A percentile compares a stretch with the other conserved stretches of the same genome.
phyloP scores from a whole-genome alignment of 208 protist species.

The Leptomonas pyrrhocoris region DNA sequence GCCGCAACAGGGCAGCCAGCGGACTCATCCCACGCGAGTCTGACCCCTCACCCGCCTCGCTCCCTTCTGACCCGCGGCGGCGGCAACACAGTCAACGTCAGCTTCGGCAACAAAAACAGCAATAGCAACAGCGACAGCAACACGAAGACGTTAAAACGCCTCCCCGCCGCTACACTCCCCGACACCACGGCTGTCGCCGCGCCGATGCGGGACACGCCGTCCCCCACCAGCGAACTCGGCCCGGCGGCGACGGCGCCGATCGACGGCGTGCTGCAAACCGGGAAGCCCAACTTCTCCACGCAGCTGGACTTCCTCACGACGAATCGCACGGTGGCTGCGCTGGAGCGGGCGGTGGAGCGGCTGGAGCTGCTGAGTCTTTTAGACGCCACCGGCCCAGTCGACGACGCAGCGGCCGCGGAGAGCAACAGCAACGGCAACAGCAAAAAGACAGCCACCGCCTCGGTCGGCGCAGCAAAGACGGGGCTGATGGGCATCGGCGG shows the following conservation, averaged over 20 bases:
- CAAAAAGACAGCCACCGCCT: not conserved
- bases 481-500: not conserved
- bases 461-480: not conserved
- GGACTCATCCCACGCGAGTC: not conserved
- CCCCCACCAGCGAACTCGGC: conserved; percentile 7
- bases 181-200: not conserved
- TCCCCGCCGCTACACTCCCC: not conserved
- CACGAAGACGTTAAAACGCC: not conserved
- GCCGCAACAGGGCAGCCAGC: not conserved
- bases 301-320: conserved; percentile 64
- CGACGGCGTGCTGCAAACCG: conserved; percentile 39
- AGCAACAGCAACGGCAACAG: not conserved
- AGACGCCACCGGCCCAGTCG: conserved; percentile 47
- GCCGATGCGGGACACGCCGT: not conserved
- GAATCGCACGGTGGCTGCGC: conserved; percentile 79
- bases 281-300: conserved; percentile 48
- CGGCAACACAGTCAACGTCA: conserved; percentile 5
- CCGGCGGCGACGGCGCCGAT: conserved; percentile 5
- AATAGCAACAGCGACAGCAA: conserved; percentile 3
- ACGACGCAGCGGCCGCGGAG: conserved; percentile 9
- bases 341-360: conserved; percentile 90
- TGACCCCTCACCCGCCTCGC: conserved; percentile 1
- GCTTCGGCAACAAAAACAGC: conserved; percentile 1
- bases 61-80: conserved; percentile 8
- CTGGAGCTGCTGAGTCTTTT: conserved; percentile 86